A percentile compares a stretch with the other conserved stretches of the same genome.
These are phyloP conservation scores for Neurospora sp. DNA, from an alignment of 495 filamentous ascomycete genomes.

Conservation along the genomic window DNA sequence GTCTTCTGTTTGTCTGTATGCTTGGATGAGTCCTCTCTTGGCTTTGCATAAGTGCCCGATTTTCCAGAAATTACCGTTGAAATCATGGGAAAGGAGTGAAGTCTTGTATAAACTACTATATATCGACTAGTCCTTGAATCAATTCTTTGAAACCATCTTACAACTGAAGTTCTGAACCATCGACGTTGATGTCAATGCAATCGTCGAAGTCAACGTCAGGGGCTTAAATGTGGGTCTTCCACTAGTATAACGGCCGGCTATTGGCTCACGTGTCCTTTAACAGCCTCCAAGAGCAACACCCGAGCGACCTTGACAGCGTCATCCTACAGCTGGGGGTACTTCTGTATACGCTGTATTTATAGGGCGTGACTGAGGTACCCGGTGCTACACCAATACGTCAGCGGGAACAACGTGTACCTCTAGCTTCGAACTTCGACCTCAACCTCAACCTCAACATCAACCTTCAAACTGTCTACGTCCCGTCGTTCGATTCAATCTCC, in stretches of 20 bases:
- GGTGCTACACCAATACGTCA: neutral
- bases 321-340: neutral
- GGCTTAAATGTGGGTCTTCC: neutral
- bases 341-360: neutral
- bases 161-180: neutral
- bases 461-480: neutral
- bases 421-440: neutral
- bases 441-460: neutral
- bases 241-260: neutral
- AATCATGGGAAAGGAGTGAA: neutral
- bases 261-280: neutral
- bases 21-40: neutral
- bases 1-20: neutral
- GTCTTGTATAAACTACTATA: neutral
- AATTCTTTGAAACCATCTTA: neutral
- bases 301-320: neutral
- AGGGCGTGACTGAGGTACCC: neutral
- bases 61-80: neutral
- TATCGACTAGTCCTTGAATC: neutral
- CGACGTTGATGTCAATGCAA: neutral
- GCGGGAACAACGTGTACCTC: neutral
- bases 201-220: neutral
- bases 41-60: neutral
- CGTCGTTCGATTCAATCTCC: neutral
- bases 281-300: neutral